A percentile compares a stretch with the other conserved stretches of the same genome.
These are phyloP conservation scores for Saccharomyces paradoxus DNA, from an alignment of 805 yeast species.

Conservation along the genomic window DNA sequence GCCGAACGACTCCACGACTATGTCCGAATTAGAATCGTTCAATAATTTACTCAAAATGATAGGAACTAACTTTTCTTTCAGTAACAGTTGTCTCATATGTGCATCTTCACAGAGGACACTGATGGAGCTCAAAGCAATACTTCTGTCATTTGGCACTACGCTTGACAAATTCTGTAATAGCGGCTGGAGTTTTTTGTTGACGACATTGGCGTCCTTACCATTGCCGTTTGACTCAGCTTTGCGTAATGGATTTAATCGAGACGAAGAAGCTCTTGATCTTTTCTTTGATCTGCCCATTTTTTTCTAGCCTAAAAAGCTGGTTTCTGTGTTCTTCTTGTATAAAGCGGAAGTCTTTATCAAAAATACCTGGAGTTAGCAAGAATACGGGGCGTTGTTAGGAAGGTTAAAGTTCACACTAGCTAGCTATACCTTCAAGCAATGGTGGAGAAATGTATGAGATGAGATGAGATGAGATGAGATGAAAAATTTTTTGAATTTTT, in stretches of 20 bases:
- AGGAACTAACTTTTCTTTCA: conserved; percentile 66
- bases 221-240: conserved; percentile 14
- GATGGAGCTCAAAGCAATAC: conserved; percentile 70
- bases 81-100: conserved; percentile 48
- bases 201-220: conserved; percentile 40
- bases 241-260: conserved; percentile 32
- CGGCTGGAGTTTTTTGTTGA: conserved; percentile 56
- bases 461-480: conserved; percentile 12
- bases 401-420: background rate
- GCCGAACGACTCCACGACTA: conserved; percentile 75
- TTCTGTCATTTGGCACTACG: conserved; percentile 58
- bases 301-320: conserved; percentile 2
- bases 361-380: background rate
- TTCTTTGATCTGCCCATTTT: conserved; percentile 71
- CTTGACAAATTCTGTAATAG: conserved; percentile 57
- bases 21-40: conserved; percentile 62
- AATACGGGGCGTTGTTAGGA: background rate
- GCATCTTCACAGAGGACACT: conserved; percentile 64
- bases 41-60: conserved; percentile 55
- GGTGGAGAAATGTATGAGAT: conserved; percentile 1
- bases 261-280: conserved; percentile 44
- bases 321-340: background rate
- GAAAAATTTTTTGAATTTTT: conserved; percentile 7
- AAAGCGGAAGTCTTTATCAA: background rate
- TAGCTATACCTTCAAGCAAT: conserved; percentile 1